A percentile compares a stretch with the other conserved stretches of the same genome.
Evolutionary conservation across 2,329 filamentous ascomycete species (phyloP).

Genomic region (Curvularia lunata): DNA sequence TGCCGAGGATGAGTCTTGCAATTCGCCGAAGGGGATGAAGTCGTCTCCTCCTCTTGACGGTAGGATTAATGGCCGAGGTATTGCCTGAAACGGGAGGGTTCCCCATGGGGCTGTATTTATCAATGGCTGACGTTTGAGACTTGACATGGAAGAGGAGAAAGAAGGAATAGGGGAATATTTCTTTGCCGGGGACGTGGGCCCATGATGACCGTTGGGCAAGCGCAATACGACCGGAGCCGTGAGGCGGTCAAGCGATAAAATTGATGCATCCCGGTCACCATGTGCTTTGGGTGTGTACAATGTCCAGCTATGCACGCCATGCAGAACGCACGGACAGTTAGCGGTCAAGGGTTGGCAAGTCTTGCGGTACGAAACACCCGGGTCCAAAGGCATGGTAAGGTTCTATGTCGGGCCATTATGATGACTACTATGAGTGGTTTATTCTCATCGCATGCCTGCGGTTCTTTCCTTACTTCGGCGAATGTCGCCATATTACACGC

Average conservation of each 20-base stretch:
- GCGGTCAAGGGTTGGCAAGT: conserved; percentile 13
- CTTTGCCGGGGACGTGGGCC: conserved; percentile 6
- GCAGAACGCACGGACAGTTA: conserved; percentile 9
- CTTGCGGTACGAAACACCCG: conserved; percentile 9
- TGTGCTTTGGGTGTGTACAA: conserved; percentile 4
- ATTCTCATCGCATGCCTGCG: background rate
- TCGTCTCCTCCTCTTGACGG: conserved; percentile 11
- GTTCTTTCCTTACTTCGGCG: background rate
- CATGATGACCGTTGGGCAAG: conserved; percentile 13
- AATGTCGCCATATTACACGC: conserved; percentile 2
- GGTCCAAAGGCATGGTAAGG: background rate
- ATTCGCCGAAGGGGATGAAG: conserved; percentile 16
- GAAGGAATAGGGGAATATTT: conserved; percentile 3
- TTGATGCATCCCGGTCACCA: conserved; percentile 11
- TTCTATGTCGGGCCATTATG: background rate
- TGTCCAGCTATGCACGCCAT: conserved; percentile 7
- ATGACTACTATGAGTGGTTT: background rate
- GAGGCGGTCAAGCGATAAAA: conserved; percentile 17
- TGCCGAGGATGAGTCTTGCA: conserved; percentile 10
- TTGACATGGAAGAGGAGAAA: conserved; percentile 8
- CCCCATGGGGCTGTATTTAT: conserved; percentile 15
- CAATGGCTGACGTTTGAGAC: background rate
- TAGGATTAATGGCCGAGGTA: conserved; percentile 3
- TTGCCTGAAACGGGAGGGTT: conserved; percentile 8
- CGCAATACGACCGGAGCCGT: conserved; percentile 2